These are phyloP conservation scores for Agastache rugosa DNA, from an alignment of 257 asterid species.

Conservation along the genomic window DNA sequence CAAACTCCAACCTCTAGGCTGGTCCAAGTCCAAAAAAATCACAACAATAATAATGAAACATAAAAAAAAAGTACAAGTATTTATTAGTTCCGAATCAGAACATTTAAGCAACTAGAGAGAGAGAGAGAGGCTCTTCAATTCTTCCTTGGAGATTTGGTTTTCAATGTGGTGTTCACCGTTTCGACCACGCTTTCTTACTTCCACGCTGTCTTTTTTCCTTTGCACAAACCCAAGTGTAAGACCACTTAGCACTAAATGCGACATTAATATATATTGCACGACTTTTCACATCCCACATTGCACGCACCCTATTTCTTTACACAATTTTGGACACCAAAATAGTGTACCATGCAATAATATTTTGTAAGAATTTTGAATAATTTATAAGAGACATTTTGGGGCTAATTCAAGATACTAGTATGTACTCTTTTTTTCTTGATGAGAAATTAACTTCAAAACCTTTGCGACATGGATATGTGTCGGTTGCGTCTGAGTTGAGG, in stretches of 20 bases:
- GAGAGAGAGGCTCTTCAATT: not conserved
- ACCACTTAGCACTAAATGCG: slow-evolving; percentile 61
- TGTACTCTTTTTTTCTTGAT: slow-evolving; percentile 38
- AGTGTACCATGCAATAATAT: slow-evolving; percentile 40
- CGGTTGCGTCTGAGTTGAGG: slow-evolving; percentile 63
- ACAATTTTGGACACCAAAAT: slow-evolving; percentile 37
- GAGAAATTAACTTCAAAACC: slow-evolving; percentile 61
- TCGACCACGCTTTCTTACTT: slow-evolving; percentile 78
- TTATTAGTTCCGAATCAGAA: slow-evolving; percentile 15
- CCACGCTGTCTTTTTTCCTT: slow-evolving; percentile 49
- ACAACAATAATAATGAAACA: slow-evolving; percentile 1
- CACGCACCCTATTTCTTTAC: slow-evolving; percentile 66
- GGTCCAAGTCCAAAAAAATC: not conserved
- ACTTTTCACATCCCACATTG: slow-evolving; percentile 66
- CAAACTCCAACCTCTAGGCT: slow-evolving; percentile 25
- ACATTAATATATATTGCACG: slow-evolving; percentile 54
- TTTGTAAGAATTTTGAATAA: slow-evolving; percentile 40
- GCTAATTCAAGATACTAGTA: slow-evolving; percentile 37
- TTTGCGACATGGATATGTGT: slow-evolving; percentile 83
- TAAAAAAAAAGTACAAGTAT: slow-evolving; percentile 24
- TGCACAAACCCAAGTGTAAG: slow-evolving; percentile 50
- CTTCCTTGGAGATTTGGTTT: slow-evolving; percentile 37
- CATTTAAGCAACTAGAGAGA: slow-evolving; percentile 17
- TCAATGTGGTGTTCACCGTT: slow-evolving; percentile 65
- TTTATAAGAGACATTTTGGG: slow-evolving; percentile 39